Conservation (phyloP, 805 yeast species). For the Ogataea populi-albae region DNA sequence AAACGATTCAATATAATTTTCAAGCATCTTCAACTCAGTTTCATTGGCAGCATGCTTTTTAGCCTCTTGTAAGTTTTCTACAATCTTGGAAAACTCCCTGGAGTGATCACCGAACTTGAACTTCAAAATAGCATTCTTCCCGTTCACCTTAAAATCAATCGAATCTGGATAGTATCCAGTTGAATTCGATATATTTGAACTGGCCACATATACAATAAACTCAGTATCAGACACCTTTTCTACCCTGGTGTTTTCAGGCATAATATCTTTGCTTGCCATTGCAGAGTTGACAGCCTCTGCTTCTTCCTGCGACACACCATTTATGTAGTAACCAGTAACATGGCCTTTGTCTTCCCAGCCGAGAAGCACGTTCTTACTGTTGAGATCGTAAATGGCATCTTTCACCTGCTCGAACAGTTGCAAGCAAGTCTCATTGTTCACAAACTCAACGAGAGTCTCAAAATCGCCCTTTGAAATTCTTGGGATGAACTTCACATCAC, state of each 20-base stretch:
- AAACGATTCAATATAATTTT: constrained; percentile 65
- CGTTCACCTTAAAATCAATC: constrained; percentile 38
- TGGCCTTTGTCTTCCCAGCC: constrained; percentile 83
- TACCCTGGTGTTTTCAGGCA: constrained; percentile 81
- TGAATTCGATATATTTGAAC: constrained; percentile 48
- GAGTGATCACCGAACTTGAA: constrained; percentile 79
- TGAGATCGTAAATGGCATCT: constrained; percentile 47
- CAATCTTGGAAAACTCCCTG: constrained; percentile 60
- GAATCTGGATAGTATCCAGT: constrained; percentile 57
- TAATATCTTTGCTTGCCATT: constrained; percentile 57
- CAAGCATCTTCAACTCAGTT: constrained; percentile 64
- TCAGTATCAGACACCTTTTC: constrained; percentile 47
- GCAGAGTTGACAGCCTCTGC: constrained; percentile 65
- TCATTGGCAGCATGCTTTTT: constrained; percentile 66
- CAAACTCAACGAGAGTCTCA: constrained; percentile 42
- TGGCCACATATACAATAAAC: constrained; percentile 67
- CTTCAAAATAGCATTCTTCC: constrained; percentile 38
- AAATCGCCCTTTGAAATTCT: constrained; percentile 48
- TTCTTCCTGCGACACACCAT: constrained; percentile 54
- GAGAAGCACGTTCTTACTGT: constrained; percentile 50
- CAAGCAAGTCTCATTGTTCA: constrained; percentile 35
- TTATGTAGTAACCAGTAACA: constrained; percentile 68
- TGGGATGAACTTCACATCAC: constrained; percentile 85
- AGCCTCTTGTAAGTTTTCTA: constrained; percentile 54
- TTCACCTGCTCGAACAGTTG: constrained; percentile 42